Evolutionary conservation across 2,329 filamentous ascomycete genomes (phyloP).

Genomic region (Sporothrix dimorphospora): DNA sequence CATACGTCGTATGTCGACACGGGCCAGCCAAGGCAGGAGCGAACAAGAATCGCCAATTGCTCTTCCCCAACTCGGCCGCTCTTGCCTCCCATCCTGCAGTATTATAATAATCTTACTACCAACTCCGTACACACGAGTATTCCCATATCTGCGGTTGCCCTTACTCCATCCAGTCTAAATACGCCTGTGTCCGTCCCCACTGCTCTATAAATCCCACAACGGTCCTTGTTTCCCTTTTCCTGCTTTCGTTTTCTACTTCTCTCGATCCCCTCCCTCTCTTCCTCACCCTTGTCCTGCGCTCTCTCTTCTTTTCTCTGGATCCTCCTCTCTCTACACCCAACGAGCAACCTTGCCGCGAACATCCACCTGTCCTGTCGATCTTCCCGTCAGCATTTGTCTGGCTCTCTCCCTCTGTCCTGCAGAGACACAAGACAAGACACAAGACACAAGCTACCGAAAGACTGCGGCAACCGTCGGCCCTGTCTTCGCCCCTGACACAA

Average conservation of each 20-base stretch:
- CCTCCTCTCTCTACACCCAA: neutral
- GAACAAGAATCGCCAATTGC: conserved; percentile 19
- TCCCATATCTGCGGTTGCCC: conserved; percentile 21
- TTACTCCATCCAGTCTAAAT: conserved; percentile 22
- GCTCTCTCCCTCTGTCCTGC: neutral
- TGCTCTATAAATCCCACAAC: neutral
- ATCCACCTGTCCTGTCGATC: neutral
- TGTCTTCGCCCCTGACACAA: conserved; percentile 7
- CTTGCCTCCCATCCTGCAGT: conserved; percentile 13
- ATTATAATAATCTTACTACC: neutral
- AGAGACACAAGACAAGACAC: neutral
- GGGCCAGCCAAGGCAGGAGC: conserved; percentile 26
- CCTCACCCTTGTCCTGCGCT: neutral
- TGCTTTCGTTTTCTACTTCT: conserved; percentile 8
- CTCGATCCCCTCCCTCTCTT: conserved; percentile 1
- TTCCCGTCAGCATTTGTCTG: neutral
- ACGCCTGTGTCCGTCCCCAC: conserved; percentile 1
- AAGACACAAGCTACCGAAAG: neutral
- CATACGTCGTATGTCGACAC: neutral
- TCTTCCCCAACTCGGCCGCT: neutral
- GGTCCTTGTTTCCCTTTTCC: conserved; percentile 4
- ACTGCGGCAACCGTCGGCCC: neutral
- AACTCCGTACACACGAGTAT: neutral
- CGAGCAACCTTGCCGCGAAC: neutral
- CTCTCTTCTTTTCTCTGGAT: neutral